Evolutionary conservation across 768 basidiomycete genomes (phyloP).

Genomic region (Boletus rubroflammeus): DNA sequence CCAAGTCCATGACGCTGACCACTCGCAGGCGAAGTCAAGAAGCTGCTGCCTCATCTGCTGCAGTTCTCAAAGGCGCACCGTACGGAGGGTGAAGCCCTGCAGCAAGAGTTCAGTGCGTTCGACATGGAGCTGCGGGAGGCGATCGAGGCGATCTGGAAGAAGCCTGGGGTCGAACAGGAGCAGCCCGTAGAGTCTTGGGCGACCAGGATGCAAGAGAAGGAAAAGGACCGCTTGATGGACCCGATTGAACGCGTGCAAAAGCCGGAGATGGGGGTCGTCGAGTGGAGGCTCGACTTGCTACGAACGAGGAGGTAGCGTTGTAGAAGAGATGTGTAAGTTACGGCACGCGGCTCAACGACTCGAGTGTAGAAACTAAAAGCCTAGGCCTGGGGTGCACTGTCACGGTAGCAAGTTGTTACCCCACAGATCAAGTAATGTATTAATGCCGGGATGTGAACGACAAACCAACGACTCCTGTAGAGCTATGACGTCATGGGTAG

Average conservation of each 20-base stretch:
- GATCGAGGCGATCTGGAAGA: conserved; percentile 67
- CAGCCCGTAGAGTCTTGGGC: conserved; percentile 45
- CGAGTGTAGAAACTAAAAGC: not conserved
- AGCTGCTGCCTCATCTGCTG: conserved; percentile 73
- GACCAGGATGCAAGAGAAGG: conserved; percentile 50
- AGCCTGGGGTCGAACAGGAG: conserved; percentile 28
- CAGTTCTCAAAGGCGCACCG: conserved; percentile 67
- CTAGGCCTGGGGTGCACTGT: not conserved
- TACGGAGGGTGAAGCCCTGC: conserved; percentile 61
- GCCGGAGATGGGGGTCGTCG: conserved; percentile 34
- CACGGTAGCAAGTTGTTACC: too few relatives aligned
- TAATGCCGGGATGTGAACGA: too few relatives aligned
- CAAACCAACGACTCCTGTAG: too few relatives aligned
- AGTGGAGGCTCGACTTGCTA: conserved; percentile 27
- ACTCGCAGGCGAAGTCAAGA: conserved; percentile 57
- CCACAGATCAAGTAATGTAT: too few relatives aligned
- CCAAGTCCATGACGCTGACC: not conserved
- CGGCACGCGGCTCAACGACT: not conserved
- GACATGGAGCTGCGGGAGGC: conserved; percentile 52
- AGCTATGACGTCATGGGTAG: too few relatives aligned
- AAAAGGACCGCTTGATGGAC: conserved; percentile 44
- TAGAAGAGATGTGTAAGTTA: not conserved
- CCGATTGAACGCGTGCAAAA: conserved; percentile 52
- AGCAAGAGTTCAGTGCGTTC: conserved; percentile 55
- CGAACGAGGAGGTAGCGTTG: not conserved